Conservation (phyloP, 768 basidiomycete genomes). For the Hemileccinum rubropunctum region DNA sequence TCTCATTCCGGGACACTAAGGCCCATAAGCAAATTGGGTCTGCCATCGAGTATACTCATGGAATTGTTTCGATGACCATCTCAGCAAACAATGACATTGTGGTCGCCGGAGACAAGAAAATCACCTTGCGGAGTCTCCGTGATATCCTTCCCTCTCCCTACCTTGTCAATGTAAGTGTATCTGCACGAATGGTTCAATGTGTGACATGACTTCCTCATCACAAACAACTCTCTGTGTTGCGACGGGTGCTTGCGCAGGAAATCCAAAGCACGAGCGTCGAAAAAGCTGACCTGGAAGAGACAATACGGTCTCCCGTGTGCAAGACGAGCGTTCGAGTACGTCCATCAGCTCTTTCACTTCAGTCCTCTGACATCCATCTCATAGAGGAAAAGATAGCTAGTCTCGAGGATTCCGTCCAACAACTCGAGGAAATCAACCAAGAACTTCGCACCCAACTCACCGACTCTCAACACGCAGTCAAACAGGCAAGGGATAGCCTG, state of each 20-base stretch:
- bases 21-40: constrained; percentile 2
- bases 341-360: background rate
- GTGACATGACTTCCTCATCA: background rate
- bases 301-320: background rate
- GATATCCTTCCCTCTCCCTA: constrained; percentile 3
- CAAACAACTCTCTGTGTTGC: background rate
- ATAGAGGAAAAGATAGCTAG: background rate
- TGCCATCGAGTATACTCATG: background rate
- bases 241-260: background rate
- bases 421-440: background rate
- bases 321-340: background rate
- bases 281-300: background rate
- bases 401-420: background rate
- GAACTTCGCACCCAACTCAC: no score
- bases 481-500: background rate
- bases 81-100: constrained; percentile 8
- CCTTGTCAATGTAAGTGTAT: constrained; percentile 1
- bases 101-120: background rate
- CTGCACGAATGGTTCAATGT: background rate
- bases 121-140: background rate
- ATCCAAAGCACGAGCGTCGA: background rate
- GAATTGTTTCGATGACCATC: background rate
- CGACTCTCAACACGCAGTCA: background rate
- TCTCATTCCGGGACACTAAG: constrained; percentile 6
- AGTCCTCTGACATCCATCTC: background rate